These are phyloP conservation scores for Sphaerulina musiva DNA, from an alignment of 2,329 filamentous ascomycete genomes.

Conservation along the genomic window DNA sequence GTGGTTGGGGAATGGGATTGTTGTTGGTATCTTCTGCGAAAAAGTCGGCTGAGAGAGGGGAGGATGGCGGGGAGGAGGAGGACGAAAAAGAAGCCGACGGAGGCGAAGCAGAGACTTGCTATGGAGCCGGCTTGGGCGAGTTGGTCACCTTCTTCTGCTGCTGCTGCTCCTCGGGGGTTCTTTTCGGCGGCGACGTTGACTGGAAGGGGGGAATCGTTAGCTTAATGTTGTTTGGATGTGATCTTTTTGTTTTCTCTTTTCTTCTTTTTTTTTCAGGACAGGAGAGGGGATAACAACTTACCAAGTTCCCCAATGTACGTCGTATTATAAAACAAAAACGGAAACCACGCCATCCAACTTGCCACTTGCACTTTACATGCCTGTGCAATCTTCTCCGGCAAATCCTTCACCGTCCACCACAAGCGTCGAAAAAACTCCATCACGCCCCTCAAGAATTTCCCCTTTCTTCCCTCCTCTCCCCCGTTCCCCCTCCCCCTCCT, in stretches of 20 bases:
- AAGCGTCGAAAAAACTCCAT: slow-evolving; percentile 12
- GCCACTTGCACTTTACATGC: slow-evolving; percentile 17
- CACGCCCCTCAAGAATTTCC: neutral
- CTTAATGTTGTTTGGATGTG: neutral
- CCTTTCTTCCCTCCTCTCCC: neutral
- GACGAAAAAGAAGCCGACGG: slow-evolving; percentile 20
- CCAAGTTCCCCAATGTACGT: slow-evolving; percentile 23
- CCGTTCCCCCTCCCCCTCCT: neutral
- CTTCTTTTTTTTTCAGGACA: too few species aligned
- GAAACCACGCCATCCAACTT: slow-evolving; percentile 22
- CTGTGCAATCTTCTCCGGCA: slow-evolving; percentile 13
- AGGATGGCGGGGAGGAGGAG: slow-evolving; percentile 10
- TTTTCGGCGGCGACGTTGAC: slow-evolving; percentile 5
- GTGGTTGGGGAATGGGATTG: neutral
- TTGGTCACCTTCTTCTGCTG: slow-evolving; percentile 4
- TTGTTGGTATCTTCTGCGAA: neutral
- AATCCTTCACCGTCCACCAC: slow-evolving; percentile 8
- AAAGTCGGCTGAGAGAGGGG: slow-evolving; percentile 4
- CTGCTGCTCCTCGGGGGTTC: too few species aligned
- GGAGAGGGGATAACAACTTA: neutral
- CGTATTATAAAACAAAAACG: slow-evolving; percentile 21
- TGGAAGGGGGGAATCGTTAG: neutral
- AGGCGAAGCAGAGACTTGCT: slow-evolving; percentile 17
- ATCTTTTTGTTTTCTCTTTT: neutral
- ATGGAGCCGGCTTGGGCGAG: slow-evolving; percentile 20